A percentile compares a stretch with the other conserved stretches of the same genome.
Conservation (phyloP, 768 basidiomycete species). For the Serendipita sp. region DNA sequence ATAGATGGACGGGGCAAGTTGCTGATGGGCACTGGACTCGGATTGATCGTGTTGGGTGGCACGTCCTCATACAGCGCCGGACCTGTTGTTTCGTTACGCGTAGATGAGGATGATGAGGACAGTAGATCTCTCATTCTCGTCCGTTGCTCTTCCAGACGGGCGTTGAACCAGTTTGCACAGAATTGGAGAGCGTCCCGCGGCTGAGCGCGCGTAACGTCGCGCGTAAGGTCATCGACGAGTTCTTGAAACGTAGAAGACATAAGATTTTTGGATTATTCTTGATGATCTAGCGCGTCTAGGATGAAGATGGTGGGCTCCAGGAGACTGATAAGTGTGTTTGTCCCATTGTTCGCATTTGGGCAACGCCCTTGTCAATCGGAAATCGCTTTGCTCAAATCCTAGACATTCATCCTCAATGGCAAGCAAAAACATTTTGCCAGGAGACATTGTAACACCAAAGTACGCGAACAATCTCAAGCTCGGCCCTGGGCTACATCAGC, state of each 20-base stretch:
- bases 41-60: background rate
- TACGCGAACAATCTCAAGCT: slow-evolving; percentile 39
- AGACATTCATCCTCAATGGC: background rate
- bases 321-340: no score
- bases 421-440: slow-evolving; percentile 49
- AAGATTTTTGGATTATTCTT: no score
- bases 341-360: background rate
- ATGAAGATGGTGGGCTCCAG: no score
- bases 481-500: slow-evolving; percentile 65
- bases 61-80: background rate
- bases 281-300: no score
- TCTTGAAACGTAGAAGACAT: slow-evolving; percentile 61
- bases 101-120: slow-evolving; percentile 19
- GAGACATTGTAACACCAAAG: slow-evolving; percentile 47
- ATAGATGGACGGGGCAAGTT: background rate
- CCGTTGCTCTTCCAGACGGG: slow-evolving; percentile 71
- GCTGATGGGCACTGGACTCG: background rate
- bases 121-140: slow-evolving; percentile 53
- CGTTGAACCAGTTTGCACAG: slow-evolving; percentile 89
- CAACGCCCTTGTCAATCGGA: background rate
- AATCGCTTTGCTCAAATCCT: background rate
- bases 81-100: background rate
- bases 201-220: slow-evolving; percentile 72
- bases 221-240: slow-evolving; percentile 70
- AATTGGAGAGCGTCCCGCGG: slow-evolving; percentile 87